Evolutionary conservation across 1,284 basidiomycete genomes (phyloP).

Genomic region (Gomphus bonarii): DNA sequence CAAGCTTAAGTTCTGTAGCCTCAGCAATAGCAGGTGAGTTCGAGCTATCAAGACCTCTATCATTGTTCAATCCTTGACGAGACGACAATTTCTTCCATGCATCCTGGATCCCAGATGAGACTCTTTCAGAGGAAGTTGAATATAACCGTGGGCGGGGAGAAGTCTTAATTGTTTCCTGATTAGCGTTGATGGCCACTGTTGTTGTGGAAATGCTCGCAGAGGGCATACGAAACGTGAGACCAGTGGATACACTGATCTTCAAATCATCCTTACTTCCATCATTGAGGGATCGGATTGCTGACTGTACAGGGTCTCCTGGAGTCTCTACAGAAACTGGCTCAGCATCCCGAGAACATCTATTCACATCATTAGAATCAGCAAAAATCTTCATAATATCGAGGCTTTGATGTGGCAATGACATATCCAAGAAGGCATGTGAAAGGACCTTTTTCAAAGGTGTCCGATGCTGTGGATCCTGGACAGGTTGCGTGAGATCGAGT

Average conservation of each 20-base stretch:
- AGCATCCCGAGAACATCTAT: neutral
- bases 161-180: neutral
- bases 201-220: neutral
- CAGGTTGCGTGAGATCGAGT: neutral
- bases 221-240: neutral
- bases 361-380: neutral
- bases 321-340: neutral
- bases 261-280: neutral
- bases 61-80: neutral
- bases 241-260: neutral
- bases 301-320: neutral
- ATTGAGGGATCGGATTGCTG: neutral
- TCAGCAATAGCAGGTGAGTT: neutral
- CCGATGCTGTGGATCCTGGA: slow-evolving; percentile 20
- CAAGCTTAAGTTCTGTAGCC: too few relatives aligned
- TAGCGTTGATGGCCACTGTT: neutral
- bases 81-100: neutral
- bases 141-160: neutral
- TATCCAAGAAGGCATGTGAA: slow-evolving; percentile 23
- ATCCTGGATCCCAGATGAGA: neutral
- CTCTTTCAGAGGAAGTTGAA: neutral
- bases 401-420: slow-evolving; percentile 15
- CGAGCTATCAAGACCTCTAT: neutral
- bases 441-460: slow-evolving; percentile 19
- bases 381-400: slow-evolving; percentile 5